Evolutionary conservation across 208 protist species (phyloP), one percentile per base, ranked within the genome.

Genomic region (Acanthamoeba lenticulata): DNA sequence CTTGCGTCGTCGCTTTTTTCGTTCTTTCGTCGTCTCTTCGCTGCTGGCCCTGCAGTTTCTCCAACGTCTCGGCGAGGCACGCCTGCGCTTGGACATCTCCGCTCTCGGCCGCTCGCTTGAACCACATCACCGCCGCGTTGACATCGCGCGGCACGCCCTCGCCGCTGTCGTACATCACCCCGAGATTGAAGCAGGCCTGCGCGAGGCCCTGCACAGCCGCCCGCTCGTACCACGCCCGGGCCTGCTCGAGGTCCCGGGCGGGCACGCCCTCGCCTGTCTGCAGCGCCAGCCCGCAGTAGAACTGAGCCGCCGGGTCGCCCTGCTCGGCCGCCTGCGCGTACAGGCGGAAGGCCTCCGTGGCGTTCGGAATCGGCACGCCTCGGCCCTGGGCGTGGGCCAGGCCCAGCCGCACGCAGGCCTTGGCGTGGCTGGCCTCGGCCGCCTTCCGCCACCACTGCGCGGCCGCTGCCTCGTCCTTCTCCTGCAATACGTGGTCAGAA

Each of bases 131-230:
- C 36, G 90, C 90, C 36, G 19, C 27, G 62, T 55, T 85, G 24
- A 24, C 21, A 49, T 93, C 90, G n/a, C 45, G 24, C 62, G 7
- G 19, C 60, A 81, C 62, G 0, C 90, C 90, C 42, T 57, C 47
- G 44, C 90, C 90, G 34, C 47, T 77, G 36, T 93, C 90, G 57
- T 86, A 57, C 77, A 86, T 86, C 27, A 86, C 77, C 11, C 77
- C 77, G 32, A 92, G 44, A 42, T 92, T 92, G 86, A 77, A 92
- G 55, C 55, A 74, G 32, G 86, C 55, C 11, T 92, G 55, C 5
- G 27, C 36, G 36, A 77, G 65, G 34, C 52, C 86, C 19, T 92
- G 40, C 27, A 36, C 86, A 21, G 86, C 86, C 4, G 86, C 86
- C 55, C 36, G 32, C 34, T 92, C 62, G 55, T 77, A 92, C 27